Conservation (phyloP, 345 rosid genomes). For the Murraya paniculata region DNA sequence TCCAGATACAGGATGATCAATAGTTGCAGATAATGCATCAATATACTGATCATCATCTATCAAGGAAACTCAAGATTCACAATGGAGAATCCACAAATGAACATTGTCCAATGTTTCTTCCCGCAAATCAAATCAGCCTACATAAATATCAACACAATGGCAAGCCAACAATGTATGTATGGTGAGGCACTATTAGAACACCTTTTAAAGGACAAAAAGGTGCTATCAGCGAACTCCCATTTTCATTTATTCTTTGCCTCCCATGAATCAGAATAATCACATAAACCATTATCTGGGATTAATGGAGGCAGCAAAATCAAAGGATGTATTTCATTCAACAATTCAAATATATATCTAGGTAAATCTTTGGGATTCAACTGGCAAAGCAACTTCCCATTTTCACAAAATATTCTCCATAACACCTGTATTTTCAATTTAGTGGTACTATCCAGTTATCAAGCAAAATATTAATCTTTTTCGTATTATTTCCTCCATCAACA, state of each 20-base stretch:
- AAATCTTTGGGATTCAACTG: not conserved
- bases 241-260: conserved; percentile 22
- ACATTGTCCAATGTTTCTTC: not conserved
- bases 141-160: not conserved
- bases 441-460: not conserved
- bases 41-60: not conserved
- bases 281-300: conserved; percentile 30
- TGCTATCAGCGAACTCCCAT: conserved; percentile 27
- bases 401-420: not conserved
- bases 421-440: not conserved
- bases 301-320: conserved; percentile 9
- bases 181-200: conserved; percentile 27
- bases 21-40: not conserved
- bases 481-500: not conserved
- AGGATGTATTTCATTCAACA: not conserved
- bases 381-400: not conserved
- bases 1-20: not conserved
- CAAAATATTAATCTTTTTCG: not conserved
- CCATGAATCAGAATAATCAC: conserved; percentile 37
- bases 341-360: not conserved
- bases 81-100: not conserved
- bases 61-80: not conserved
- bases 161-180: not conserved
- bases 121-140: not conserved
- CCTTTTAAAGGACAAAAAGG: conserved; percentile 11